Evolutionary conservation across 177 flowering plant species (phyloP).

Genomic region (Vitis hybrid): DNA sequence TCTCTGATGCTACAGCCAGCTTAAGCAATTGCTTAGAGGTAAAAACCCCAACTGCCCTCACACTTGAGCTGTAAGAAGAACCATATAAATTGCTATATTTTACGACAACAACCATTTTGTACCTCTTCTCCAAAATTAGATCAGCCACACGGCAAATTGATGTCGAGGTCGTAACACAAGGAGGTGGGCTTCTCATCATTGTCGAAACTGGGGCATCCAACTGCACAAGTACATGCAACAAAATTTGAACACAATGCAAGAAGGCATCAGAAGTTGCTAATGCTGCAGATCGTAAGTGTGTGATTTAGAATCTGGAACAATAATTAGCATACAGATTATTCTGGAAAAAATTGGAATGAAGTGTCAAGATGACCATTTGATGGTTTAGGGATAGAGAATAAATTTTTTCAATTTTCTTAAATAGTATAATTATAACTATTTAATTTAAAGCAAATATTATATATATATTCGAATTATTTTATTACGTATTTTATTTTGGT

Average conservation of each 20-base stretch:
- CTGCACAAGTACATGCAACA: slow-evolving; percentile 30
- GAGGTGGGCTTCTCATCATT: slow-evolving; percentile 72
- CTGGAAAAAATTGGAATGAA: no score
- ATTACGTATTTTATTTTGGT: no score
- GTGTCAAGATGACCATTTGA: no score
- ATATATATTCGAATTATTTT: no score
- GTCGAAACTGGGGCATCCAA: slow-evolving; percentile 52
- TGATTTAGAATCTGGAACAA: no score
- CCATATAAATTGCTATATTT: slow-evolving; percentile 26
- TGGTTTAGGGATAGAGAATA: no score
- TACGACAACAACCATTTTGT: slow-evolving; percentile 62
- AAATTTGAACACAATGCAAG: neutral
- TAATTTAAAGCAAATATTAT: no score
- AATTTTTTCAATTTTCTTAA: no score
- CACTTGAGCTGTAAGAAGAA: slow-evolving; percentile 32
- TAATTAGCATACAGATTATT: no score
- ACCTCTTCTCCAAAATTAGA: slow-evolving; percentile 54
- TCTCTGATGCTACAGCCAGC: slow-evolving; percentile 22
- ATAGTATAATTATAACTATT: no score
- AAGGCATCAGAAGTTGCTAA: neutral
- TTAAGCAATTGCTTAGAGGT: slow-evolving; percentile 42
- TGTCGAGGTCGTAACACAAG: slow-evolving; percentile 52
- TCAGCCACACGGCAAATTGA: slow-evolving; percentile 60
- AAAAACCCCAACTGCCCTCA: slow-evolving; percentile 61
- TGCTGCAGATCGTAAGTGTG: no score